Evolutionary conservation across 768 basidiomycete genomes (phyloP).

Genomic region (Lentinula detonsa): DNA sequence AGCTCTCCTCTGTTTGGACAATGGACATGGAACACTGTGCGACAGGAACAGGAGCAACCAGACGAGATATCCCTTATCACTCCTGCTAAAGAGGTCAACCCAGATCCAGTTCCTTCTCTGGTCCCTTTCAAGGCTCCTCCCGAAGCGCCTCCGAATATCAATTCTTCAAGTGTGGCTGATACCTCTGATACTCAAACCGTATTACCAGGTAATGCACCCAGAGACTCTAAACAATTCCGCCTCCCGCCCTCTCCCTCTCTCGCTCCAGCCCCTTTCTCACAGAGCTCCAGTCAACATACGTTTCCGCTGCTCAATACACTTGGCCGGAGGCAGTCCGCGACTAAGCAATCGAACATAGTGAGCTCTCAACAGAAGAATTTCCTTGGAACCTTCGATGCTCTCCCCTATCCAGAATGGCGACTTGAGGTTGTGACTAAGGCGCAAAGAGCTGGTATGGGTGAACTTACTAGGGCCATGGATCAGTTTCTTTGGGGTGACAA

Average conservation of each 20-base stretch:
- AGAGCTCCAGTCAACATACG: background rate
- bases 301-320: background rate
- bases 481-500: conserved; percentile 30
- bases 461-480: conserved; percentile 49
- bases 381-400: conserved; percentile 24
- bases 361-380: background rate
- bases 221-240: background rate
- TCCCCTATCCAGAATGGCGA: conserved; percentile 70
- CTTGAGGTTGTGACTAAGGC: conserved; percentile 42
- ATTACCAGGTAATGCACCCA: background rate
- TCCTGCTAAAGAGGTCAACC: background rate
- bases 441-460: conserved; percentile 50
- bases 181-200: background rate
- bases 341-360: background rate
- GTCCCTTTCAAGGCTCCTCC: background rate
- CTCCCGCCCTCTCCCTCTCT: background rate
- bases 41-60: background rate
- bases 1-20: background rate
- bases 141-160: background rate
- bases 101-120: background rate
- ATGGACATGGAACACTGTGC: background rate
- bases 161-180: background rate
- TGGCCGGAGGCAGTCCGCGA: background rate
- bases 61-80: background rate
- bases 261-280: background rate